Evolutionary conservation across 202 grass and related monocot species (phyloP), one percentile per base, ranked within the genome.

Genomic region (Carex sylvatica): DNA sequence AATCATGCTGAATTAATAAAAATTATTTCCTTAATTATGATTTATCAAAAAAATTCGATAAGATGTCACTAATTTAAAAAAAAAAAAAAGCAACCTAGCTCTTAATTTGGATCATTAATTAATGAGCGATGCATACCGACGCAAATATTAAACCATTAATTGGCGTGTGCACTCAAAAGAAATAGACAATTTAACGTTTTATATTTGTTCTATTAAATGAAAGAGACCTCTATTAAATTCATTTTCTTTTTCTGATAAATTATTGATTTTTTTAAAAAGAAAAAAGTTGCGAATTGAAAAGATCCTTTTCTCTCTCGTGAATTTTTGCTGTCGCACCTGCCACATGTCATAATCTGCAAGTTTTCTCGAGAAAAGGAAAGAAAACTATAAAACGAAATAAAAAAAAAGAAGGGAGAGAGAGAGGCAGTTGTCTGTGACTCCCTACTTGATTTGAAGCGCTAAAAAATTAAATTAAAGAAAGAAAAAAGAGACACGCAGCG

Each of bases 381-480:
- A 67, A 67, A 16, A 67, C 23, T 59, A 67, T 67, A 7, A 67
- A 31, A 31, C 30, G 30, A 31, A 31, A 2, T 2, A 31, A 18
- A 4, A 14, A 42, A 8, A 42, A 42, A 26, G 4, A 62, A 26
- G 12, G 4, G 1, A 13, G 23, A 12, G 33, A 35, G 33, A 35
- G 33, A 44, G 6, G 1, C 4, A 61, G 19, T 61, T 61, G 58
- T 59, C 2, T n/a, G n/a, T n/a, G n/a, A n/a, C n/a, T n/a, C n/a
- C n/a, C n/a, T 22, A 61, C 7, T 19, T 19, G 58, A 65, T 65
- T 65, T 65, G 3, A 65, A 65, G 61, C 58, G 38, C 38, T 7
- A 65, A 81, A 67, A 67, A 28, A 84, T 40, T 20, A 12, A 28
- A 84, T 24, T 12, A 12, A 67, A 78, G 58, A 77, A 70, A 78